Base-by-base conservation (phyloP, 768 basidiomycete species). In the Panellus pusillus region DNA sequence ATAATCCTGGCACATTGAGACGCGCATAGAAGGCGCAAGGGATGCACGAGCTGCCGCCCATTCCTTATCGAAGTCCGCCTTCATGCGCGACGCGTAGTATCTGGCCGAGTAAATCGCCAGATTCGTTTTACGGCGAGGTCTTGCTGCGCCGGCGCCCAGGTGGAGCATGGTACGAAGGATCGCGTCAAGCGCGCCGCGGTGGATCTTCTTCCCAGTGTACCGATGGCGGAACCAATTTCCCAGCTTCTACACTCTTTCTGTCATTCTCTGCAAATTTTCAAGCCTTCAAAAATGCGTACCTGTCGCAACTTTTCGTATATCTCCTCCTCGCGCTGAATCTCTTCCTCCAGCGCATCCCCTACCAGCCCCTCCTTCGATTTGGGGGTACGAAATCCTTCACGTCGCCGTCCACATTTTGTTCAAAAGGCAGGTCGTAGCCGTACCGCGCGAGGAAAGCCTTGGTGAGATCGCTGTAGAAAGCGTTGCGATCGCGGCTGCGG, bases 201-300 rank as follows among this genome's bases (percentile, higher is more conserved):
- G 44, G 1, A 56, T 4, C 11, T 38, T 27, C 38, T 49, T 47
- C 1, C 55, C 41, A 1, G 8, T 52, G 28, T 44, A 60, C 0
- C 42, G 41, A 15, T 52, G 44, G 0, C 54, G 17, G 15, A 32
- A 60, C 54, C 54, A 52, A 13, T 56, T 44, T 5, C 35, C 14
- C 3, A 60, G 13, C 48, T 60, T 60, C 58, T 60, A 28, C 15
- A 8, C 18, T 9, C 32, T 14, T 11, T 2, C 9, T 5, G 13
- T 42, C 15, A 48, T 45, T 43, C 5, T 44, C 4, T 12, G 17
- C 2, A 11, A 14, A 2, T 14, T 2, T 7, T 2, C 3, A 15
- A 27, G n/a, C n/a, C n/a, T 4, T 6, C 13, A 4, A 28, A 18
- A 18, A 15, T 28, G 15, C 42, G 5, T 15, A 55, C 48, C 37